These are phyloP conservation scores for Leccinum uliginosum DNA, from an alignment of 768 basidiomycete species.

Conservation along the genomic window DNA sequence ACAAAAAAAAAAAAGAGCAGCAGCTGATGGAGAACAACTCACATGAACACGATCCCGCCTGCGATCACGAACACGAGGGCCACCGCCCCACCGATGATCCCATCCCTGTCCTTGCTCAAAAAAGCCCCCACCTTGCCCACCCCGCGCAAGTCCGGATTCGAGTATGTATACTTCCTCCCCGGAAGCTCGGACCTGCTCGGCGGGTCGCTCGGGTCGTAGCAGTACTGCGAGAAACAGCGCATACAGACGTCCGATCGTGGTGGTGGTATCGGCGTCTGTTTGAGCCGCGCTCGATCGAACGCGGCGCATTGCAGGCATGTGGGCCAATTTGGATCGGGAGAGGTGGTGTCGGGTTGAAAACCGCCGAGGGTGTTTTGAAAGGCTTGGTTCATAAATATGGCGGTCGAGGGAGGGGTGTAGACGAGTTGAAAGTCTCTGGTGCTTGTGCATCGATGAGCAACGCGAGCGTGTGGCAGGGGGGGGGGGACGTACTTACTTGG, in stretches of 20 bases:
- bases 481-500: constrained; percentile 44
- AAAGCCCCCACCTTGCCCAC: constrained; percentile 40
- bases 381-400: constrained; percentile 59
- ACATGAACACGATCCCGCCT: constrained; percentile 33
- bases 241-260: constrained; percentile 46
- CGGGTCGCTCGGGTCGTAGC: constrained; percentile 57
- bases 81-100: constrained; percentile 45
- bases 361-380: constrained; percentile 53
- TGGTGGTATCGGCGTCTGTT: constrained; percentile 28
- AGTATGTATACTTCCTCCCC: constrained; percentile 40
- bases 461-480: constrained; percentile 5
- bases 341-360: constrained; percentile 55
- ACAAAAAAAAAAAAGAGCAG: background rate
- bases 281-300: constrained; percentile 51
- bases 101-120: constrained; percentile 41
- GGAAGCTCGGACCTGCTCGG: constrained; percentile 43
- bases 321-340: constrained; percentile 50
- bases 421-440: constrained; percentile 55
- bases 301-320: constrained; percentile 60
- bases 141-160: constrained; percentile 53
- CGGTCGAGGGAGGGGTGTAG: constrained; percentile 52
- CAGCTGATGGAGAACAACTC: constrained; percentile 14
- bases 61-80: constrained; percentile 40
- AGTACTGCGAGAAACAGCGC: constrained; percentile 59
- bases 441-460: constrained; percentile 28